These are phyloP conservation scores for Phytopythium sindhum DNA, from an alignment of 352 stramenopile species.

Conservation along the genomic window DNA sequence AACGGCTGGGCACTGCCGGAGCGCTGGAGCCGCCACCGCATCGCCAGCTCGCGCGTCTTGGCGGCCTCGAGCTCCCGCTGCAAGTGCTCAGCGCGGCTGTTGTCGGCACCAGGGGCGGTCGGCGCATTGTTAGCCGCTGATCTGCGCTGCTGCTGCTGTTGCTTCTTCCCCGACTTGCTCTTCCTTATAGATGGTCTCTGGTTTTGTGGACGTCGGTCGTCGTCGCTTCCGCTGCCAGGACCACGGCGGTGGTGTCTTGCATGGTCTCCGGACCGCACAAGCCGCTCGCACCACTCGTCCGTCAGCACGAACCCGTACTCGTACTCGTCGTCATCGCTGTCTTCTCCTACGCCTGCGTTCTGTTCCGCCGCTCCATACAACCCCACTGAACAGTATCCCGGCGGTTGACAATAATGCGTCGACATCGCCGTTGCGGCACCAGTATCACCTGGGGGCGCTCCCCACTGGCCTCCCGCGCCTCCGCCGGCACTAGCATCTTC, in stretches of 20 bases:
- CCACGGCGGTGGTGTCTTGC: conserved; percentile 1
- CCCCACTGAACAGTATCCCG: too few species aligned
- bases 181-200: conserved; percentile 2
- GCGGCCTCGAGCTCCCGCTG: conserved; percentile 39
- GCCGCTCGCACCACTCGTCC: conserved; percentile 61
- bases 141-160: conserved; percentile 10
- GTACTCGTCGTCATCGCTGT: conserved; percentile 40
- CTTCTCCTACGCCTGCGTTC: conserved; percentile 7
- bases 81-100: conserved; percentile 29
- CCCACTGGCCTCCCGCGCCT: not conserved
- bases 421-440: not conserved
- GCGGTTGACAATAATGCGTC: not conserved
- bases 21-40: conserved; percentile 23
- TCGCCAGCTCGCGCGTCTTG: conserved; percentile 28
- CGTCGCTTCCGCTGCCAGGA: conserved; percentile 5
- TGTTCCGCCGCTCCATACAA: not conserved
- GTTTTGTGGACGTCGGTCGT: conserved; percentile 6
- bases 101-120: conserved; percentile 7
- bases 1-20: not conserved
- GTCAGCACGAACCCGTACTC: conserved; percentile 72
- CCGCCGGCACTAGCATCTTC: not conserved
- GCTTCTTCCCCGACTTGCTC: conserved; percentile 13
- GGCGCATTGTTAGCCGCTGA: not conserved
- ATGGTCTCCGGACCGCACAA: conserved; percentile 19
- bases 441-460: not conserved